These are phyloP conservation scores for Aquilaria malaccensis DNA, from an alignment of 345 rosid genomes.

Conservation along the genomic window DNA sequence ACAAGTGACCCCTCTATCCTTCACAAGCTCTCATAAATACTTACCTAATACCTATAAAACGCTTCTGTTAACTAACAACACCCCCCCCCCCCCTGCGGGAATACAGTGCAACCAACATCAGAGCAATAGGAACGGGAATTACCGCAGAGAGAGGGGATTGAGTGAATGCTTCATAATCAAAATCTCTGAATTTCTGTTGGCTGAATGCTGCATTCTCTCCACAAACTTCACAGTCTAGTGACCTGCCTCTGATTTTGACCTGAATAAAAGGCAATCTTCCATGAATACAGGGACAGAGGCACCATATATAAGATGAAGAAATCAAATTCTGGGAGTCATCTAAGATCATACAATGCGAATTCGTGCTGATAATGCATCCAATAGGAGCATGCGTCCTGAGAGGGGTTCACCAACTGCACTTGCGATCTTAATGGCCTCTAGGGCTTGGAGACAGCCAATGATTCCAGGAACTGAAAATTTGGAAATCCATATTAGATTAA, in stretches of 20 bases:
- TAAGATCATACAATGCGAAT: slow-evolving; percentile 62
- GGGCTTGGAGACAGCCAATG: slow-evolving; percentile 93
- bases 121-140: slow-evolving; percentile 13
- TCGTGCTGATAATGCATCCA: slow-evolving; percentile 84
- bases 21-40: too few species aligned
- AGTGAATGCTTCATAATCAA: slow-evolving; percentile 88
- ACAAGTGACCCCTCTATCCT: too few species aligned
- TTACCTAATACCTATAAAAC: too few species aligned
- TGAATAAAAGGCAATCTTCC: slow-evolving; percentile 14
- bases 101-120: background rate
- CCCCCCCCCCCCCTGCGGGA: too few species aligned
- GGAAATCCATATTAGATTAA: background rate
- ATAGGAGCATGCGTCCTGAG: slow-evolving; percentile 78
- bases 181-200: slow-evolving; percentile 47
- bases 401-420: slow-evolving; percentile 81
- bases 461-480: slow-evolving; percentile 72
- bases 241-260: slow-evolving; percentile 85
- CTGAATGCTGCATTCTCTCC: slow-evolving; percentile 58
- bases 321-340: background rate
- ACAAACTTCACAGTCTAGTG: slow-evolving; percentile 65
- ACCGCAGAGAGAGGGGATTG: slow-evolving; percentile 62
- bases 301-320: slow-evolving; percentile 4
- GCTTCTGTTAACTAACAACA: too few species aligned
- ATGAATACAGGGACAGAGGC: slow-evolving; percentile 7
- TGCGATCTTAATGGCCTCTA: slow-evolving; percentile 93